Percentiles rank a stretch among this genome's conserved stretches.
Evolutionary conservation across 164 flowering plant genomes (phyloP).

Genomic region (Vitis cinerea): DNA sequence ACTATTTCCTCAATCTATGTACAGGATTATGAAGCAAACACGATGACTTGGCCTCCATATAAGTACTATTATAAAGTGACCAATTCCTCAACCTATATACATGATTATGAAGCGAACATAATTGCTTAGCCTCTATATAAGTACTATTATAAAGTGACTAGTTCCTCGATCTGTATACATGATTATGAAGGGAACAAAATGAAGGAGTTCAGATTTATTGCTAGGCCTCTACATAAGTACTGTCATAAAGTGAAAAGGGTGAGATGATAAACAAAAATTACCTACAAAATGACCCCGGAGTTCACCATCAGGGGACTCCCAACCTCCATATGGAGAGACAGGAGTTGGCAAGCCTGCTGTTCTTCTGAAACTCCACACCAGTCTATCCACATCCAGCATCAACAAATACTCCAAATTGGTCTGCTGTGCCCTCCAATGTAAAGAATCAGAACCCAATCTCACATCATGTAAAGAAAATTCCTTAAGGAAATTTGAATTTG

Average conservation of each 20-base stretch:
- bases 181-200: background rate
- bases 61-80: background rate
- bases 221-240: too few species aligned
- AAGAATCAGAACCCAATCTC: conserved; percentile 52
- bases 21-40: background rate
- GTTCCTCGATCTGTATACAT: background rate
- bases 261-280: conserved; percentile 24
- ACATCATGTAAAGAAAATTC: conserved; percentile 80
- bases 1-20: background rate
- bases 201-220: too few species aligned
- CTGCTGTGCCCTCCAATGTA: conserved; percentile 70
- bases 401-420: conserved; percentile 90
- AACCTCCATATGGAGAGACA: conserved; percentile 71
- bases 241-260: background rate
- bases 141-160: background rate
- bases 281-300: conserved; percentile 98
- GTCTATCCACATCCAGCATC: conserved; percentile 72
- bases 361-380: conserved; percentile 89
- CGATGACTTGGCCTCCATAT: too few species aligned
- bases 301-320: conserved; percentile 68
- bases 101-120: background rate
- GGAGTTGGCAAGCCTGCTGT: conserved; percentile 69
- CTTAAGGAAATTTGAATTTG: conserved; percentile 38
- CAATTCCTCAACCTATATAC: background rate
- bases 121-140: too few species aligned